phyloP scores from a whole-genome alignment of 208 protist genomes.

The Trypanosoma melophagium region DNA sequence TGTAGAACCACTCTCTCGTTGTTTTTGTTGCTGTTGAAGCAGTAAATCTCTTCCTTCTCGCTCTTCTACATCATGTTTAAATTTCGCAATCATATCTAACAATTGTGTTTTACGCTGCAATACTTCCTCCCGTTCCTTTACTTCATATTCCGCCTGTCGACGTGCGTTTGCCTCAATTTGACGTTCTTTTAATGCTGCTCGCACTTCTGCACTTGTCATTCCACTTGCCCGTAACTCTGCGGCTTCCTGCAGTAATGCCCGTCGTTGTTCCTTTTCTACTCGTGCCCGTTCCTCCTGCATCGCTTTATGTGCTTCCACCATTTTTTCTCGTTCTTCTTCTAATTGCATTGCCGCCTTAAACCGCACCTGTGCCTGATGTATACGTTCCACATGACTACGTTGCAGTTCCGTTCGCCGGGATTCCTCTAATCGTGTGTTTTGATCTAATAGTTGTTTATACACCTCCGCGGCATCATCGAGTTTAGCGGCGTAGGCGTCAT shows the following conservation, averaged over 20 bases:
- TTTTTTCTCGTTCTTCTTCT: constrained; percentile 71
- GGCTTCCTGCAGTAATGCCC: constrained; percentile 49
- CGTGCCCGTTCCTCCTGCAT: constrained; percentile 62
- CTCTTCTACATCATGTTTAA: constrained; percentile 69
- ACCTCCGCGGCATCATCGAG: constrained; percentile 71
- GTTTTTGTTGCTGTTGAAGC: constrained; percentile 18
- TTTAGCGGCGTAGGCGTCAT: constrained; percentile 74
- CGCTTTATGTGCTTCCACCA: constrained; percentile 68
- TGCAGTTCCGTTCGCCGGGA: constrained; percentile 63
- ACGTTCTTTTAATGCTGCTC: constrained; percentile 39
- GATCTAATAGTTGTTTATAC: constrained; percentile 74
- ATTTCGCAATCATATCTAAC: constrained; percentile 64
- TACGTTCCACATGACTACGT: constrained; percentile 65
- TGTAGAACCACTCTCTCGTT: constrained; percentile 4
- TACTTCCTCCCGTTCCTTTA: constrained; percentile 62
- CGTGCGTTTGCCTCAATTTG: constrained; percentile 57
- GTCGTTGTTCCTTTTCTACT: constrained; percentile 46
- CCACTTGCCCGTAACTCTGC: constrained; percentile 57
- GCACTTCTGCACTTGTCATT: constrained; percentile 46
- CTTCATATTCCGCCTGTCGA: constrained; percentile 68
- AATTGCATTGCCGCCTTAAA: constrained; percentile 86
- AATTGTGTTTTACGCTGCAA: constrained; percentile 51
- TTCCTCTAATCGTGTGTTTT: constrained; percentile 70
- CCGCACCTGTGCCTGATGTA: constrained; percentile 81
- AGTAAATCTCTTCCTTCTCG: constrained; percentile 75